A percentile compares a stretch with the other conserved stretches of the same genome.
Conservation (phyloP, 257 asterid species). For the Solanum neorickii region DNA sequence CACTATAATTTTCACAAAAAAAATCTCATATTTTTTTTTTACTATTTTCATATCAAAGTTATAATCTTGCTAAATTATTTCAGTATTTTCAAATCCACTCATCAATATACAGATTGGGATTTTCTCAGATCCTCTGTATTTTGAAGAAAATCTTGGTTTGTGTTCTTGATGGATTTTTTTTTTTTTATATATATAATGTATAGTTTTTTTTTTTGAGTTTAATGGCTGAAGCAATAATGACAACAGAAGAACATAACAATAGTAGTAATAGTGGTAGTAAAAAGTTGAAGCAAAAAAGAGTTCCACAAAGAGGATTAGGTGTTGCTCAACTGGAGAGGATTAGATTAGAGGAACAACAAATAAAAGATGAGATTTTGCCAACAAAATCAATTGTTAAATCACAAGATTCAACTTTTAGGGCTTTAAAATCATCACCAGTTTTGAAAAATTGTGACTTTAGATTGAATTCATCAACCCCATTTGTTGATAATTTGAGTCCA, state of each 20-base stretch:
- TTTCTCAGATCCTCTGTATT: slow-evolving; percentile 34
- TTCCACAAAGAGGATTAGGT: slow-evolving; percentile 88
- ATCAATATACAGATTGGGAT: not conserved
- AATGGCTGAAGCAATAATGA: slow-evolving; percentile 46
- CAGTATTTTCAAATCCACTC: slow-evolving; percentile 15
- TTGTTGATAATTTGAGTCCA: slow-evolving; percentile 20
- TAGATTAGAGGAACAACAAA: slow-evolving; percentile 64
- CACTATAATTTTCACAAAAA: not conserved
- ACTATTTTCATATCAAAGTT: not conserved
- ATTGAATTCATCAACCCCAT: slow-evolving; percentile 25
- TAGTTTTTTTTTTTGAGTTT: slow-evolving; percentile 7
- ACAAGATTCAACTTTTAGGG: slow-evolving; percentile 22
- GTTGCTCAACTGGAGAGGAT: slow-evolving; percentile 92
- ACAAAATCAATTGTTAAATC: slow-evolving; percentile 10
- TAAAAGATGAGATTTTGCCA: slow-evolving; percentile 29
- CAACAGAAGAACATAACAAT: slow-evolving; percentile 42
- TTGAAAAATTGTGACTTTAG: slow-evolving; percentile 19
- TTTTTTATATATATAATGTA: slow-evolving; percentile 3
- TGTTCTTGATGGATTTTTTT: slow-evolving; percentile 8
- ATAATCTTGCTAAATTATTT: slow-evolving; percentile 21
- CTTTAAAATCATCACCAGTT: slow-evolving; percentile 18
- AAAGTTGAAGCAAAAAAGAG: slow-evolving; percentile 62
- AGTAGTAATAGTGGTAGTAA: slow-evolving; percentile 31
- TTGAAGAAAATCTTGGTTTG: slow-evolving; percentile 14
- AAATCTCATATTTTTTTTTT: too few relatives aligned